Conservation (phyloP, 345 rosid genomes). For the Psidium guajava region DNA sequence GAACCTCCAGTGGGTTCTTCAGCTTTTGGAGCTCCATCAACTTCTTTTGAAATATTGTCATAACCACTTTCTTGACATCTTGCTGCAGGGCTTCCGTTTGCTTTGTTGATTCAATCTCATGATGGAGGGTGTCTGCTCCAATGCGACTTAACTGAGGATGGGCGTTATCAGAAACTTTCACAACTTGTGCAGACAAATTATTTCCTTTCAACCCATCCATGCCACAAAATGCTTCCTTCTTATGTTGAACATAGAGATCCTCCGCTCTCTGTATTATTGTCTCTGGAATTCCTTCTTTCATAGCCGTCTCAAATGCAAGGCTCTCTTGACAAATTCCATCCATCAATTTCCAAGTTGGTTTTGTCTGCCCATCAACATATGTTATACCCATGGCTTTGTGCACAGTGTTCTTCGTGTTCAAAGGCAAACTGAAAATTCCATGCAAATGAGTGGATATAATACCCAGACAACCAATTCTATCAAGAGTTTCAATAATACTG, state of each 20-base stretch:
- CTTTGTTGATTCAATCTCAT: too few relatives aligned
- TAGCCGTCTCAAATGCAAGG: slow-evolving; percentile 98
- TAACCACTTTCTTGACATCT: too few relatives aligned
- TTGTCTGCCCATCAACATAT: slow-evolving; percentile 53
- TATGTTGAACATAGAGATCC: slow-evolving; percentile 46
- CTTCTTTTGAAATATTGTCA: too few relatives aligned
- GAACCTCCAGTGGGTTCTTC: too few relatives aligned
- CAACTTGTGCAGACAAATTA: slow-evolving; percentile 4
- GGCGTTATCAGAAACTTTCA: slow-evolving; percentile 9
- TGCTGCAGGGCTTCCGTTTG: too few relatives aligned
- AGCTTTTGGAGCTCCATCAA: slow-evolving; percentile 34
- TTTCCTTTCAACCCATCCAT: slow-evolving; percentile 5
- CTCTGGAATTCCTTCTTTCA: slow-evolving; percentile 84
- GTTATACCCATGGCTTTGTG: slow-evolving; percentile 92
- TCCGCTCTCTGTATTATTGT: slow-evolving; percentile 66
- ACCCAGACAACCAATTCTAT: slow-evolving; percentile 77
- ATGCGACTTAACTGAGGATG: slow-evolving; percentile 5
- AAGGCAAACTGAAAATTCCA: slow-evolving; percentile 70
- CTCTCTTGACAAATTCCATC: slow-evolving; percentile 94
- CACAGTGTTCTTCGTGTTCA: too few relatives aligned
- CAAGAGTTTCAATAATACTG: slow-evolving; percentile 75
- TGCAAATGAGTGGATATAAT: slow-evolving; percentile 94
- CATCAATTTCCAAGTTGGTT: slow-evolving; percentile 80
- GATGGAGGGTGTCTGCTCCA: too few relatives aligned
- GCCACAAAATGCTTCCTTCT: slow-evolving; percentile 9